Percentiles rank a stretch among this genome's conserved stretches.
Conservation (phyloP, 768 basidiomycete species). For the Xerocomellus dryophilus region DNA sequence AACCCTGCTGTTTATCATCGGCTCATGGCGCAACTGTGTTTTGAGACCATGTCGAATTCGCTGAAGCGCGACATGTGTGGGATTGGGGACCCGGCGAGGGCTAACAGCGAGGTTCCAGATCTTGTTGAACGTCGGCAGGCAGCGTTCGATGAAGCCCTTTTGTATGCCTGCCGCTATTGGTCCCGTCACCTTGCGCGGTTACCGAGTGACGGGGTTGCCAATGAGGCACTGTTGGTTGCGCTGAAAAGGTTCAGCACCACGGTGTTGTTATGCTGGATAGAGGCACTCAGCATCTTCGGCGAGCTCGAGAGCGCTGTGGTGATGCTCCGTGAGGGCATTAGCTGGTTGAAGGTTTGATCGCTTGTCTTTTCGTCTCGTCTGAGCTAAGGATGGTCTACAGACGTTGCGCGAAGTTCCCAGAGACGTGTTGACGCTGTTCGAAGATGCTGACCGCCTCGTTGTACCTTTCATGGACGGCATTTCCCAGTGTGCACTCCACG, state of each 20-base stretch:
- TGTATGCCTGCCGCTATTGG: slow-evolving; percentile 23
- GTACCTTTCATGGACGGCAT: slow-evolving; percentile 20
- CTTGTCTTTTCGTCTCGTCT: not conserved
- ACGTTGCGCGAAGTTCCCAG: slow-evolving; percentile 5
- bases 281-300: slow-evolving; percentile 17
- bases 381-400: not conserved
- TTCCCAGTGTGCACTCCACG: slow-evolving; percentile 21
- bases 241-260: slow-evolving; percentile 13
- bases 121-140: slow-evolving; percentile 14
- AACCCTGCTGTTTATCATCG: slow-evolving; percentile 14
- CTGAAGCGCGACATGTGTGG: slow-evolving; percentile 23
- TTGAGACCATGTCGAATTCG: slow-evolving; percentile 16
- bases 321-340: slow-evolving; percentile 13
- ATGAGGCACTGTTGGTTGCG: slow-evolving; percentile 7
- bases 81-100: slow-evolving; percentile 14
- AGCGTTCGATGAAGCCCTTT: slow-evolving; percentile 14
- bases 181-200: slow-evolving; percentile 16
- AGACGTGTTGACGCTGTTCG: slow-evolving; percentile 6
- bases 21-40: slow-evolving; percentile 19
- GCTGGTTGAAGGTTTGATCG: slow-evolving; percentile 15
- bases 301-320: slow-evolving; percentile 15
- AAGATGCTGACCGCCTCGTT: slow-evolving; percentile 20
- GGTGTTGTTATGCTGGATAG: slow-evolving; percentile 18
- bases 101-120: slow-evolving; percentile 17
- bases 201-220: slow-evolving; percentile 2